Conservation (phyloP, 2,329 filamentous ascomycete species). For the Diaporthe sp. region DNA sequence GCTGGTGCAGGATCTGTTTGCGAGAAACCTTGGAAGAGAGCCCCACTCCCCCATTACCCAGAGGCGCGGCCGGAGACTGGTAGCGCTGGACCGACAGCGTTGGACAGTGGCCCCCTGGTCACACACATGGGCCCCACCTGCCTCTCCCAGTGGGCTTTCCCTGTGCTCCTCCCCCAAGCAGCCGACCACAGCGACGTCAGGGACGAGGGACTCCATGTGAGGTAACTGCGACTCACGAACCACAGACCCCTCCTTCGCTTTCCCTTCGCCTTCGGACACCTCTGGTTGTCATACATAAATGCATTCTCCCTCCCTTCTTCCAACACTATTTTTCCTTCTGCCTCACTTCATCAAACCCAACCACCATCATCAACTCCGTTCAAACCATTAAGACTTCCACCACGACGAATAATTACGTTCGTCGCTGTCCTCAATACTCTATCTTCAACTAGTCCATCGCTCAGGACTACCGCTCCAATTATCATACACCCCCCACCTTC, state of each 20-base stretch:
- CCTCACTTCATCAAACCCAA: background rate
- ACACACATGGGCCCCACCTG: constrained; percentile 23
- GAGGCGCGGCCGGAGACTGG: background rate
- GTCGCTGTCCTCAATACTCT: background rate
- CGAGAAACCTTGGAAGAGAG: background rate
- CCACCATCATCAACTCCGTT: constrained; percentile 4
- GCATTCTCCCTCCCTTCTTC: constrained; percentile 28
- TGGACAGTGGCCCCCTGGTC: constrained; percentile 21
- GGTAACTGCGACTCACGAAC: constrained; percentile 40
- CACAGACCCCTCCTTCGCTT: constrained; percentile 30
- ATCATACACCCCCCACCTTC: background rate
- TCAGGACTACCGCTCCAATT: background rate
- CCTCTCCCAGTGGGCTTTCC: constrained; percentile 10
- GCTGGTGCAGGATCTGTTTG: background rate
- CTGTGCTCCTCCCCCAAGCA: constrained; percentile 16
- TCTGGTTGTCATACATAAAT: constrained; percentile 37
- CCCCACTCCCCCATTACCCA: constrained; percentile 26
- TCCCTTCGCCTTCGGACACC: constrained; percentile 26
- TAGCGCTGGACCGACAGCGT: constrained; percentile 19
- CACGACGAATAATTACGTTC: background rate
- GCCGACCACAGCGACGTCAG: constrained; percentile 41
- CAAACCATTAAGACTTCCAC: background rate
- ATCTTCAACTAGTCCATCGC: background rate
- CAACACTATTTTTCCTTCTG: background rate
- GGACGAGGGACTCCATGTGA: constrained; percentile 37